These are phyloP conservation scores for Tricladium varicosporioides DNA, from an alignment of 2,329 filamentous ascomycete genomes.

Conservation along the genomic window DNA sequence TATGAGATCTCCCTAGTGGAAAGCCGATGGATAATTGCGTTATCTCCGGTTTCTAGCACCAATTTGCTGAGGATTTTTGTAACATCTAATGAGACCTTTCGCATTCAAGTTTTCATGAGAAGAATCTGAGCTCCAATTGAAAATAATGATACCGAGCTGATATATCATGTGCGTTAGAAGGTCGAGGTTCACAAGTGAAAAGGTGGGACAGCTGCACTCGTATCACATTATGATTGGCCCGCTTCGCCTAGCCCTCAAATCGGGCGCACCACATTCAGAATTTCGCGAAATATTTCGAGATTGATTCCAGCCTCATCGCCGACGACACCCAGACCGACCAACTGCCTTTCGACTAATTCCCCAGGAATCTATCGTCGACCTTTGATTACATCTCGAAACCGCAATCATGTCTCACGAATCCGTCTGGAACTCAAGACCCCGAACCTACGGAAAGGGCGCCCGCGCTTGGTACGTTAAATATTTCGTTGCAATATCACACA, in stretches of 20 bases:
- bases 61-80: too few relatives aligned
- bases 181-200: neutral
- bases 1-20: too few relatives aligned
- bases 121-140: too few relatives aligned
- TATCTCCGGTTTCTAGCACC: too few relatives aligned
- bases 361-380: neutral
- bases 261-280: conserved; percentile 3
- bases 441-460: conserved; percentile 95
- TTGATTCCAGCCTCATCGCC: neutral
- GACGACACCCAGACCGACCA: conserved; percentile 1
- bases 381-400: conserved; percentile 10
- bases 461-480: conserved; percentile 75
- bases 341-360: conserved; percentile 2
- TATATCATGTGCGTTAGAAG: too few relatives aligned
- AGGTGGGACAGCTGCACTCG: neutral
- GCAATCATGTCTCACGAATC: conserved; percentile 83
- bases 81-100: too few relatives aligned
- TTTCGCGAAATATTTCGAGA: conserved; percentile 7
- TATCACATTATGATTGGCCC: neutral
- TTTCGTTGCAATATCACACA: neutral
- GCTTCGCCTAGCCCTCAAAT: neutral
- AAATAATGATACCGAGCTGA: too few relatives aligned
- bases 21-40: too few relatives aligned
- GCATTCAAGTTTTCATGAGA: too few relatives aligned
- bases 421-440: conserved; percentile 98